A percentile compares a stretch with the other conserved stretches of the same genome.
Conservation (phyloP, 345 rosid species). For the Trapa bicornis region DNA sequence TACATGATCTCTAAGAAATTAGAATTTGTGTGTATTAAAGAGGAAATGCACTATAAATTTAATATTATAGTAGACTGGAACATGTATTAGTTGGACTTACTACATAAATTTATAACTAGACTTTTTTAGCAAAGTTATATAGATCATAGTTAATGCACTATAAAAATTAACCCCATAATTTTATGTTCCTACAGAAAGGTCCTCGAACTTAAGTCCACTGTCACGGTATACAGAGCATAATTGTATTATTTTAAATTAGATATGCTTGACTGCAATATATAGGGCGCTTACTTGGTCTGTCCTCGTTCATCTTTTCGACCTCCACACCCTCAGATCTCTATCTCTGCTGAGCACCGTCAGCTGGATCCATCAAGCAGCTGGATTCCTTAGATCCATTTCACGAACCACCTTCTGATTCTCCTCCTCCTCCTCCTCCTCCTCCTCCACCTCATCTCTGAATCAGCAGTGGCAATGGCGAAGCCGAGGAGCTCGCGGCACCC, state of each 20-base stretch:
- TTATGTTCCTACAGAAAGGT: neutral
- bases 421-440: neutral
- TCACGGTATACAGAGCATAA: neutral
- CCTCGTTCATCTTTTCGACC: constrained; percentile 1
- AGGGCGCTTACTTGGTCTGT: neutral
- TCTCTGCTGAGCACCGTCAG: neutral
- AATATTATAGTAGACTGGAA: no score
- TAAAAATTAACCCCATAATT: neutral
- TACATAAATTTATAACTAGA: no score
- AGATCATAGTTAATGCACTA: no score
- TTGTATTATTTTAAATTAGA: no score
- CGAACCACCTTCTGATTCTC: neutral
- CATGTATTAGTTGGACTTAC: no score
- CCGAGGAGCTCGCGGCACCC: constrained; percentile 44
- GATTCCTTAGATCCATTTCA: neutral
- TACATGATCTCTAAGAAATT: no score
- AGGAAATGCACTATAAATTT: no score
- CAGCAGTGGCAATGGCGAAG: neutral
- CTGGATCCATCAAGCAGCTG: neutral
- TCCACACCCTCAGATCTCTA: neutral
- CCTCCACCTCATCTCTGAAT: neutral
- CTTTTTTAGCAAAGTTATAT: no score
- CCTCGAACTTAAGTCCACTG: neutral
- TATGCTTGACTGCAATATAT: neutral
- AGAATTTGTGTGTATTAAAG: no score